Evolutionary conservation across 768 basidiomycete genomes (phyloP), one percentile per base, ranked within the genome.

Genomic region (Cubamyces sp.): DNA sequence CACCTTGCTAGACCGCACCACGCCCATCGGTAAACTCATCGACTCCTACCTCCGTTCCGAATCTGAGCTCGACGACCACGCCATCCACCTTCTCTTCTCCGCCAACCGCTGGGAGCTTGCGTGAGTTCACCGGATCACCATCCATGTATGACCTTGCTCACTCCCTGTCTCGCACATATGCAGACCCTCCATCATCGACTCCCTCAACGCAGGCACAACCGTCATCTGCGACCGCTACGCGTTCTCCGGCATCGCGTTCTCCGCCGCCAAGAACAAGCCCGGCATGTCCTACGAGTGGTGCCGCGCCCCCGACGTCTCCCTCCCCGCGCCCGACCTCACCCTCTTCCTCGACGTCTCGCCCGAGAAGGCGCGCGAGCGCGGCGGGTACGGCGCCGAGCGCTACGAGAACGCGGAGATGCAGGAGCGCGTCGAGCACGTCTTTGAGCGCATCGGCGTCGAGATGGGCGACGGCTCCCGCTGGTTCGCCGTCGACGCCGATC

Each of bases 71-170:
- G 94, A 96, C 73, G 95, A 98, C 76, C 90, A 81, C 63, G 91
- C 88, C 1, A 87, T 98, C 51, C 96, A 98, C 72, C 85, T 98
- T 3, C 83, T 99, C 58, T 98, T 99, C 80, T 89, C 94, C 46
- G 97, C 96, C 2, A 99, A 99, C 72, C 84, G 96, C 39, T 98
- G 97, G 97, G 96, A 98, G 73, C 84, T 90, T 64, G 88, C 90
- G 92, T 96, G 70, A 57, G 85, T 79, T 28, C 23, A 39, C 41
- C n/a, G 45, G 15, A 3, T 55, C 34, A 30, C 45, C 34, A 46
- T 37, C 43, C n/a, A 14, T 21, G 18, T 9, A n/a, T 21, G 21
- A 1, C 16, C 5, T 37, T 18, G 3, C 34, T 25, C 49, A 26
- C 16, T 19, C 21, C 16, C 26, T 19, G 48, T 23, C 39, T 19